A percentile compares a stretch with the other conserved stretches of the same genome.
phyloP scores from a whole-genome alignment of 192 early-diverging fungal species.

The Coemansia sp. region DNA sequence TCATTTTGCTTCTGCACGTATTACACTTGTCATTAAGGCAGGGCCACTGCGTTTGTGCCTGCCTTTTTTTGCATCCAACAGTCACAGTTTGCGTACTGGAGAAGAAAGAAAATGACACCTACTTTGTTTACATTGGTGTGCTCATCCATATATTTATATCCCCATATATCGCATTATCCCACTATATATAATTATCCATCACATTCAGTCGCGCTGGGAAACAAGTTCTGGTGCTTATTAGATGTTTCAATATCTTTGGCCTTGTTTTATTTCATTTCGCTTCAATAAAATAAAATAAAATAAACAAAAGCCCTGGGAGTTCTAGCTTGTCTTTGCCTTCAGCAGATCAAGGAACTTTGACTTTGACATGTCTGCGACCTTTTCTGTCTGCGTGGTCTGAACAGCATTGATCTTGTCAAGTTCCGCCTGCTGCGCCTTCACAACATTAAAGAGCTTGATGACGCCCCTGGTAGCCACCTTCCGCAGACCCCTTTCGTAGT shows the following conservation, averaged over 20 bases:
- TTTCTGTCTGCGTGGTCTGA: conserved; percentile 62
- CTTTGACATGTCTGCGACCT: conserved; percentile 61
- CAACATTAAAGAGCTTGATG: conserved; percentile 93
- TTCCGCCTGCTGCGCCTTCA: conserved; percentile 82
- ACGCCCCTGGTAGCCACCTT: conserved; percentile 93
- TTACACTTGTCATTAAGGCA: too few species aligned
- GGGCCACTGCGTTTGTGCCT: too few species aligned
- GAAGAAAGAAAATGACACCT: too few species aligned
- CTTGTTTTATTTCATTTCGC: not conserved
- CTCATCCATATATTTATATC: too few species aligned
- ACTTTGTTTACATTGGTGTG: too few species aligned
- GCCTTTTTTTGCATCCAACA: too few species aligned
- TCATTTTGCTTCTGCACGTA: too few species aligned
- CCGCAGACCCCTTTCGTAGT: conserved; percentile 85
- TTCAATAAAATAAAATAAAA: not conserved
- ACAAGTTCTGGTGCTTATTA: too few species aligned
- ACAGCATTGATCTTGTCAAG: conserved; percentile 29
- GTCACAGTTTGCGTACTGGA: too few species aligned
- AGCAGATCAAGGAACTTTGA: conserved; percentile 72
- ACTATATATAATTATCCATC: not conserved
- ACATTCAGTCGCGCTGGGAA: not conserved
- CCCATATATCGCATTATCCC: not conserved
- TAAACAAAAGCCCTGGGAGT: too few species aligned
- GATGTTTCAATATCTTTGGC: too few species aligned
- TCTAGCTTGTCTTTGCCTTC: conserved; percentile 54